Evolutionary conservation across 108 stramenopile species (phyloP).

Genomic region (Cafeteria roenbergensis): DNA sequence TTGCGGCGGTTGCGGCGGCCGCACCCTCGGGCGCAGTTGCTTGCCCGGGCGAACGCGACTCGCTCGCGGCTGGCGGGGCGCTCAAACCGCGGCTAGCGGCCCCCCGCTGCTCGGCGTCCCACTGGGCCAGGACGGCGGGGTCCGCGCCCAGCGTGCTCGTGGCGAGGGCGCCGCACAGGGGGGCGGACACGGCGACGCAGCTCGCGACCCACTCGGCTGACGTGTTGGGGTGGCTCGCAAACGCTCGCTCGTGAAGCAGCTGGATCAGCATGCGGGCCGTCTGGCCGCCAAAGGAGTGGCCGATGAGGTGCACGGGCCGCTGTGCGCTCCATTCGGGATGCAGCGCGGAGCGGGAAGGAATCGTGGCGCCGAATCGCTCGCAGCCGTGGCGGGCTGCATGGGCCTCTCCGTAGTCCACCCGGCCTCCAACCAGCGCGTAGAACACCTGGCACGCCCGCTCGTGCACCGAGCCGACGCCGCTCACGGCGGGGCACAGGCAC

Average conservation of each 20-base stretch:
- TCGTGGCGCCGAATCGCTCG: background rate
- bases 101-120: too few relatives aligned
- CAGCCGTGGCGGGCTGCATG: background rate
- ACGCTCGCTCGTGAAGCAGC: background rate
- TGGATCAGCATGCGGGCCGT: constrained; percentile 7
- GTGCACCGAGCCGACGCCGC: background rate
- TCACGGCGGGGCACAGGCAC: too few relatives aligned
- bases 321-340: constrained; percentile 2
- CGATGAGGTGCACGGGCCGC: constrained; percentile 6
- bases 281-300: constrained; percentile 16
- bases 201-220: too few relatives aligned
- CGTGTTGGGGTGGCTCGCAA: background rate
- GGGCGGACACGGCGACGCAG: too few relatives aligned
- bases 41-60: too few relatives aligned
- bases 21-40: too few relatives aligned
- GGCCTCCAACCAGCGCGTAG: background rate
- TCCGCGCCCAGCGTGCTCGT: too few relatives aligned
- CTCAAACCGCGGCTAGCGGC: too few relatives aligned
- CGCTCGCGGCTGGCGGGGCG: too few relatives aligned
- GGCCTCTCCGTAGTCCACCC: constrained; percentile 10
- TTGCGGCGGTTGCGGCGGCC: too few relatives aligned
- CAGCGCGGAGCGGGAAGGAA: background rate
- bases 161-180: too few relatives aligned
- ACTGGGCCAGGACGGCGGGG: too few relatives aligned
- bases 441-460: constrained; percentile 14